Evolutionary conservation across 352 stramenopile species (phyloP).

Genomic region (Phytophthora pisi): DNA sequence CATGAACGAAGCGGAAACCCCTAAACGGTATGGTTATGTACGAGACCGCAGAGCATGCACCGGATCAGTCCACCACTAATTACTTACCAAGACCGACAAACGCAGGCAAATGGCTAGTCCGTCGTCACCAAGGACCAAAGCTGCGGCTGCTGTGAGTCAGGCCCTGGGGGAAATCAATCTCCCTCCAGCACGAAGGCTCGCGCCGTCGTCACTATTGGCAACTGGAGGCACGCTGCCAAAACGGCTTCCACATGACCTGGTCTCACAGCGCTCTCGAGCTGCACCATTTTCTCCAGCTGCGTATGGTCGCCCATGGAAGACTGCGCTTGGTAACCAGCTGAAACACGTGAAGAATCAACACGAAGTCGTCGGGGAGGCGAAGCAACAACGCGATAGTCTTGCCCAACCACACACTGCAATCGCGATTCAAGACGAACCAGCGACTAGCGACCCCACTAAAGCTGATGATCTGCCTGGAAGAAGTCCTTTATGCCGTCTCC

Average conservation of each 20-base stretch:
- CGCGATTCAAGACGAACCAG: slow-evolving; percentile 22
- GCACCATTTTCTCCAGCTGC: slow-evolving; percentile 18
- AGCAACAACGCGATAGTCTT: slow-evolving; percentile 3
- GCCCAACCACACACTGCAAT: slow-evolving; percentile 21
- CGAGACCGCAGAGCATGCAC: not conserved
- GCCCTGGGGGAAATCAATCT: slow-evolving; percentile 39
- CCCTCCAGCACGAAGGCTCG: slow-evolving; percentile 7
- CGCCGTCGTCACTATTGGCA: slow-evolving; percentile 17
- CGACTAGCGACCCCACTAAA: not conserved
- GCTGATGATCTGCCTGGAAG: not conserved
- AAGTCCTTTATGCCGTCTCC: slow-evolving; percentile 17
- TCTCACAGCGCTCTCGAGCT: slow-evolving; percentile 17
- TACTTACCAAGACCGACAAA: not conserved
- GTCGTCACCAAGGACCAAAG: slow-evolving; percentile 25
- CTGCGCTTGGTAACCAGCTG: slow-evolving; percentile 26
- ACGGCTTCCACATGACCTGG: slow-evolving; percentile 6
- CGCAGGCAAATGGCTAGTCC: slow-evolving; percentile 16
- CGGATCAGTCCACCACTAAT: slow-evolving; percentile 1
- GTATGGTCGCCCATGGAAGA: slow-evolving; percentile 29
- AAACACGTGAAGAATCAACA: slow-evolving; percentile 24
- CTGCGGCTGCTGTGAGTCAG: slow-evolving; percentile 48
- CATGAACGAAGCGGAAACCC: slow-evolving; percentile 17
- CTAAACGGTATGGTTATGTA: slow-evolving; percentile 15
- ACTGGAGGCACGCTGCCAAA: slow-evolving; percentile 5
- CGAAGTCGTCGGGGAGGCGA: not conserved